A percentile compares a stretch with the other conserved stretches of the same genome.
Conservation (phyloP, 208 protist genomes). For the Entamoeba dispar region DNA sequence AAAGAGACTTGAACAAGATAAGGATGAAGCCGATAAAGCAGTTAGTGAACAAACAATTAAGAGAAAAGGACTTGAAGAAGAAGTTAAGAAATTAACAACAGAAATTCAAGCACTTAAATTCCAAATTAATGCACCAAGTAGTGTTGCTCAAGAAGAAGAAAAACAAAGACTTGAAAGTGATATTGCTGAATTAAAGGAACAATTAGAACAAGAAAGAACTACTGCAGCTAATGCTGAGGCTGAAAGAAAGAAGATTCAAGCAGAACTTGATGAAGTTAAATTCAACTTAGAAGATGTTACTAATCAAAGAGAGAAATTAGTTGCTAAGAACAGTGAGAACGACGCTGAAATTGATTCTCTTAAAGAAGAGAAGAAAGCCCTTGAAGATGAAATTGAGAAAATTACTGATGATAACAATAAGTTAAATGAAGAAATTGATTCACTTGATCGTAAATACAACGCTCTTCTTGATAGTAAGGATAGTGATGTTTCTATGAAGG, state of each 20-base stretch:
- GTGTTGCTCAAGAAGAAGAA: not conserved
- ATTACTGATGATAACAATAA: not conserved
- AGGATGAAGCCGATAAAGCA: not conserved
- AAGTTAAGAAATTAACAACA: constrained; percentile 8
- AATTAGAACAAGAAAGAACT: constrained; percentile 24
- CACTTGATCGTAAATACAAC: not conserved
- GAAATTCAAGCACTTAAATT: constrained; percentile 20
- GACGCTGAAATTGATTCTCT: constrained; percentile 18
- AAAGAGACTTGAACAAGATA: constrained; percentile 8
- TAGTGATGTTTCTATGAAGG: not conserved
- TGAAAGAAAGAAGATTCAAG: constrained; percentile 31
- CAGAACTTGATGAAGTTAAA: constrained; percentile 26
- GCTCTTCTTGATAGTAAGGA: not conserved
- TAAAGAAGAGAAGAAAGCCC: not conserved
- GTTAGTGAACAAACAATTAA: not conserved
- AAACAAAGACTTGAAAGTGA: constrained; percentile 8
- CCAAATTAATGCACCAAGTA: constrained; percentile 13
- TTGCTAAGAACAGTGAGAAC: constrained; percentile 17
- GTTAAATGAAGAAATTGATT: not conserved
- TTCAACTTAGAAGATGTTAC: constrained; percentile 23
- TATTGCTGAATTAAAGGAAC: constrained; percentile 19
- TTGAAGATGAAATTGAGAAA: constrained; percentile 2
- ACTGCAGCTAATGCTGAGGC: constrained; percentile 25
- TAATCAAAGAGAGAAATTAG: constrained; percentile 11
- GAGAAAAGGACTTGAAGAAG: constrained; percentile 1